Percentiles rank a stretch among this genome's conserved stretches.
Conservation (phyloP, 176 grass and related monocot species). For the Hyparrhenia diplandra region DNA sequence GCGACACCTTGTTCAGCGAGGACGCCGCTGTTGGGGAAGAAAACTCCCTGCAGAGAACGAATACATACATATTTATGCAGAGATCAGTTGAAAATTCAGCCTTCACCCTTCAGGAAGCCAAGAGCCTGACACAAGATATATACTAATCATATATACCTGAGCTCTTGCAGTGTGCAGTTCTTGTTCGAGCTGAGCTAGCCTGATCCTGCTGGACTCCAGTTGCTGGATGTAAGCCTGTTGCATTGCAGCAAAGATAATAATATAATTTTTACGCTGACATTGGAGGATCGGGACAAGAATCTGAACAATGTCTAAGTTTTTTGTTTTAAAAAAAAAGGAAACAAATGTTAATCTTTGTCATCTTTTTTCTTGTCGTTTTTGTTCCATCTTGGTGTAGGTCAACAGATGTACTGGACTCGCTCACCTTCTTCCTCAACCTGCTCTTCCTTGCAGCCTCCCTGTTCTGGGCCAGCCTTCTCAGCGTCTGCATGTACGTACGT, state of each 20-base stretch:
- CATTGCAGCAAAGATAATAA: constrained; percentile 4
- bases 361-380: too few relatives aligned
- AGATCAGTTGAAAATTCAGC: background rate
- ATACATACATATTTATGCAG: background rate
- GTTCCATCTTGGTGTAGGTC: background rate
- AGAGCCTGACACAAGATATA: background rate
- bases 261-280: background rate
- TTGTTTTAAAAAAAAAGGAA: background rate
- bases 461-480: constrained; percentile 98
- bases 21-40: constrained; percentile 41
- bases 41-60: constrained; percentile 32
- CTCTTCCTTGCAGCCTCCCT: constrained; percentile 99
- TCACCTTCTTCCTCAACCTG: constrained; percentile 93
- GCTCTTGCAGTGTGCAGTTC: constrained; percentile 74
- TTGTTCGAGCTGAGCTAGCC: constrained; percentile 84
- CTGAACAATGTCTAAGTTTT: background rate
- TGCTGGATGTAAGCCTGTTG: constrained; percentile 97
- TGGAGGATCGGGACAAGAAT: background rate
- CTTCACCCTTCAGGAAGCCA: background rate
- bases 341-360: background rate
- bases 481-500: constrained; percentile 55
- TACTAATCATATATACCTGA: constrained; percentile 41
- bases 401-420: constrained; percentile 16
- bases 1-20: constrained; percentile 46
- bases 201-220: constrained; percentile 84